Evolutionary conservation across 257 asterid species (phyloP), one percentile per base, ranked within the genome.

Genomic region (Eustoma russellianum): DNA sequence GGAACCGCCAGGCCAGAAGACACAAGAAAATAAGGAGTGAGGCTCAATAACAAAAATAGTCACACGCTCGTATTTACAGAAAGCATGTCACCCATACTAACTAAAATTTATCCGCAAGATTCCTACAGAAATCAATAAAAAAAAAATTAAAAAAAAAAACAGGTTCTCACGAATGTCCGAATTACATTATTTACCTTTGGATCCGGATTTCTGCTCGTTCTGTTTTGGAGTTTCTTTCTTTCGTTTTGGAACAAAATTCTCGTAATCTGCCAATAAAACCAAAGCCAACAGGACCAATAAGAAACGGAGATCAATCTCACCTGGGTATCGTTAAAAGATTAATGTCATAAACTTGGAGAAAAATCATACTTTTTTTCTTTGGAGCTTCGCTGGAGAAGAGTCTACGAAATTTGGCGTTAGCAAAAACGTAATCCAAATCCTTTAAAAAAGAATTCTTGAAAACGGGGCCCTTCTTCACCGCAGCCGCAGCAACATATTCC

Each of bases 361-460:
- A 55, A 30, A 50, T 33, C 81, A 68, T 66, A 81, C 90, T 76
- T 64, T 78, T 84, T 67, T 88, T 84, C 82, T 88, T 79, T 0
- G 95, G 95, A 57, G 75, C 56, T 70, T 71, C 83, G 55, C 73
- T 71, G 52, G 72, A 76, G 83, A 81, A 84, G 65, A 71, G 77
- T 52, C 94, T 66, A 30, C 64, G 69, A 3, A 62, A 35, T 50
- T 72, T 74, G 5, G 79, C 70, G 73, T 68, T 77, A 0, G 75
- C 85, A 50, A 64, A 17, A n/a, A 61, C 59, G 61, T 70, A 43
- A 64, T 62, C 72, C 41, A 76, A 78, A 66, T 77, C 78, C 11
- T 85, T 62, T 51, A 66, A 57, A 64, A 64, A 60, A 61, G 59
- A 51, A 49, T 60, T 62, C 70, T 64, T 67, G 28, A 64, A 13